A percentile compares a stretch with the other conserved stretches of the same genome.
These are phyloP conservation scores for Nakazawaea peltata DNA, from an alignment of 805 yeast species.

Conservation along the genomic window DNA sequence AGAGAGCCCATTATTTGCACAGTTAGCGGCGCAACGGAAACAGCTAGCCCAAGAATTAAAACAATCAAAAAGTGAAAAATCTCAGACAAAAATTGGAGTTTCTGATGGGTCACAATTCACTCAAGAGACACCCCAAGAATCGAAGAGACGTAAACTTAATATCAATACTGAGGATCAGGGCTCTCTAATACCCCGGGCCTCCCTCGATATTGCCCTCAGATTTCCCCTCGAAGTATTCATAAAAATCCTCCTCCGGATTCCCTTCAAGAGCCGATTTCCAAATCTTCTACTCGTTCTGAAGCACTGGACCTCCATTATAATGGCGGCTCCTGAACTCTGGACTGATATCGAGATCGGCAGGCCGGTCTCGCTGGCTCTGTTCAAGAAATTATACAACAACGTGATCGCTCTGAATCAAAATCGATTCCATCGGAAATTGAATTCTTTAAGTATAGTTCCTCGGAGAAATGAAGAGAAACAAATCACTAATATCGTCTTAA, in stretches of 20 bases:
- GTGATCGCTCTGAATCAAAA: background rate
- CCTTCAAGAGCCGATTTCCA: constrained; percentile 1
- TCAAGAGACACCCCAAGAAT: background rate
- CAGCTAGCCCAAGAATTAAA: constrained; percentile 2
- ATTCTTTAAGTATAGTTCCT: constrained; percentile 1
- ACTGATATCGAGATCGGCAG: background rate
- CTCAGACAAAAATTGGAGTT: background rate
- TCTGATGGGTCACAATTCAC: too few relatives aligned
- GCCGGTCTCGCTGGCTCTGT: background rate
- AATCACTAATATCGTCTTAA: constrained; percentile 2
- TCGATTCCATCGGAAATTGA: background rate
- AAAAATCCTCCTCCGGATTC: constrained; percentile 10
- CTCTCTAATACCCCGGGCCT: too few relatives aligned
- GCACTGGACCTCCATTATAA: background rate
- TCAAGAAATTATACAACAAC: constrained; percentile 2
- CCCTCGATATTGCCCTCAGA: constrained; percentile 14
- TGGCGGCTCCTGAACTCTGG: constrained; percentile 3
- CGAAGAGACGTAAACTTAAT: background rate
- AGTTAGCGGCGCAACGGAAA: constrained; percentile 14
- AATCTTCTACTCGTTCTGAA: background rate
- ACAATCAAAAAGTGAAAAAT: too few relatives aligned
- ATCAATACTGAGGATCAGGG: too few relatives aligned
- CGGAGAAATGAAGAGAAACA: constrained; percentile 6
- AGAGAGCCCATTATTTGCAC: constrained; percentile 26
- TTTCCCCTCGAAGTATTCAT: constrained; percentile 20